phyloP scores from a whole-genome alignment of 2,329 filamentous ascomycete species.

The Phoma sp. region DNA sequence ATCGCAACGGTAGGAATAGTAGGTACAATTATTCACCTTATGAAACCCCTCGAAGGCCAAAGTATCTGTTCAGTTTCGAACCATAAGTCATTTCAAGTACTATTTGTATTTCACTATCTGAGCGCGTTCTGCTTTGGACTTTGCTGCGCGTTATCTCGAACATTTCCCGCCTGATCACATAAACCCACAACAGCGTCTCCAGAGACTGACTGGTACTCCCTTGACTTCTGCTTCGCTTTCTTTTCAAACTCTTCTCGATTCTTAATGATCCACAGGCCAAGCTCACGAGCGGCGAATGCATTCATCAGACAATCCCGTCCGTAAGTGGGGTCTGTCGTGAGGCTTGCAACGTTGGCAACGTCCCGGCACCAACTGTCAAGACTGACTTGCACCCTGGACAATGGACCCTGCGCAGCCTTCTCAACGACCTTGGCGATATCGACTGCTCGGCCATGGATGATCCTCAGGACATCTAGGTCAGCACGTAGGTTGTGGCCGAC shows the following conservation, averaged over 20 bases:
- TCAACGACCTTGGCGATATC: conserved; percentile 41
- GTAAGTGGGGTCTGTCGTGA: conserved; percentile 23
- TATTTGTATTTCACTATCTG: background rate
- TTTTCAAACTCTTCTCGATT: conserved; percentile 45
- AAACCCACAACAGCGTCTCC: background rate
- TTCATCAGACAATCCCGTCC: conserved; percentile 60
- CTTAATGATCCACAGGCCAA: conserved; percentile 55
- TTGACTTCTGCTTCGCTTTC: conserved; percentile 44
- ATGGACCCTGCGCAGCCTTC: conserved; percentile 40
- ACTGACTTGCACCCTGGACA: conserved; percentile 39
- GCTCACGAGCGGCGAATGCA: conserved; percentile 56
- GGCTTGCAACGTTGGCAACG: conserved; percentile 13
- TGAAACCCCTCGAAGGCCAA: background rate
- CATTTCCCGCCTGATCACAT: background rate
- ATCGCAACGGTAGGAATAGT: background rate
- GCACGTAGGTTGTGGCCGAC: conserved; percentile 42
- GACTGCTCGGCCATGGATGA: conserved; percentile 43
- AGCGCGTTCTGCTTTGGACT: background rate
- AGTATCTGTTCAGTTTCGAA: background rate
- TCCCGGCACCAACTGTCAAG: conserved; percentile 38
- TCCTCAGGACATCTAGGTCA: conserved; percentile 42
- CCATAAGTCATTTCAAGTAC: background rate
- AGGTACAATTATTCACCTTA: too few relatives aligned
- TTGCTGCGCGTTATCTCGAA: background rate
- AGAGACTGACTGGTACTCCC: conserved; percentile 30